Percentiles rank a stretch among this genome's conserved stretches.
Evolutionary conservation across 2,329 filamentous ascomycete genomes (phyloP).

Genomic region (Phialophora chinensis): DNA sequence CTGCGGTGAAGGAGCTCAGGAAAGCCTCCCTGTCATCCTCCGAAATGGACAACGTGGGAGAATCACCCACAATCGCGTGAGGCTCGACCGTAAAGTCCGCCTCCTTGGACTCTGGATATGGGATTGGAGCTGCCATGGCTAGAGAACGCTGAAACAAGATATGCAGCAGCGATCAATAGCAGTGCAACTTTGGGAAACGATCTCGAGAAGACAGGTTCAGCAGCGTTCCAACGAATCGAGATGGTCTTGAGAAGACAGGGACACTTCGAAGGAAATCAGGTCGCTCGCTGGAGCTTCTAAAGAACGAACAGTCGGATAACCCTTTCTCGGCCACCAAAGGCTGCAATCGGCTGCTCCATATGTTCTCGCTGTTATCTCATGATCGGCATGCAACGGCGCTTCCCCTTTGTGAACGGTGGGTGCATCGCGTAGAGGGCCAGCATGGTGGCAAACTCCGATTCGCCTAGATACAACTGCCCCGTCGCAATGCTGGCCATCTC

Average conservation of each 20-base stretch:
- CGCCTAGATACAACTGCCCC: not conserved
- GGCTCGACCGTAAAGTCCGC: constrained; percentile 9
- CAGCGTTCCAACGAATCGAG: not conserved
- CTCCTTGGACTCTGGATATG: constrained; percentile 18
- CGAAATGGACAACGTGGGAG: constrained; percentile 12
- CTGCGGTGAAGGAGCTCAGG: constrained; percentile 48
- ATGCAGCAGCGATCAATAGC: not conserved
- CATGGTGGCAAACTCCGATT: constrained; percentile 5
- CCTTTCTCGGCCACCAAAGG: not conserved
- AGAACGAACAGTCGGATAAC: not conserved
- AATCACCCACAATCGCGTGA: constrained; percentile 13
- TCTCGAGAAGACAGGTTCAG: not conserved
- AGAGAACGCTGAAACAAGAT: not conserved
- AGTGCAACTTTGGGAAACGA: not conserved
- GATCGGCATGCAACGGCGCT: not conserved
- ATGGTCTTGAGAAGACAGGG: not conserved
- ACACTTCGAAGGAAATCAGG: not conserved
- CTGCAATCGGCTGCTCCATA: not conserved
- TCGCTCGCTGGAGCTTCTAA: not conserved
- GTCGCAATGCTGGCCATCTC: not conserved
- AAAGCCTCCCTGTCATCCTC: constrained; percentile 40
- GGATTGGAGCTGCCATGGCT: not conserved
- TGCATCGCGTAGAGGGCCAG: not conserved
- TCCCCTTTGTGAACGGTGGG: not conserved
- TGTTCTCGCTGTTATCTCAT: constrained; percentile 2